Conservation (phyloP, 1,139 yeast species). For the Suhomyces taliae region DNA sequence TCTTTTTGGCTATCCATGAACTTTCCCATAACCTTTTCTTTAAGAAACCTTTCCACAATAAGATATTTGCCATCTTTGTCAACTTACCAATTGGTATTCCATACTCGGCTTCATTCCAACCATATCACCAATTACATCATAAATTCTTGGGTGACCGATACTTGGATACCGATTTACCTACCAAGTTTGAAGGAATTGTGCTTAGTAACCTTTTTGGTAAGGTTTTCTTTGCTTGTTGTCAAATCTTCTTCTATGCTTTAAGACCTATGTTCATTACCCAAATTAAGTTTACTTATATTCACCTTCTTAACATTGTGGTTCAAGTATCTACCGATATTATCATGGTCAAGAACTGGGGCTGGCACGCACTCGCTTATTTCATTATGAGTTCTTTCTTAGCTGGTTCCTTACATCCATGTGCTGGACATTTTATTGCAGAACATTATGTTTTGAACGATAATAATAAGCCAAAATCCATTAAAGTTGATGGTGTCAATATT, state of each 20-base stretch:
- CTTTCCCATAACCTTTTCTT: conserved; percentile 84
- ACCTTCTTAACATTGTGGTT: conserved; percentile 62
- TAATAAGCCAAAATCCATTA: conserved; percentile 42
- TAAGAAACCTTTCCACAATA: conserved; percentile 73
- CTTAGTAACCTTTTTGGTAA: conserved; percentile 80
- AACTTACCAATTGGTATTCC: conserved; percentile 90
- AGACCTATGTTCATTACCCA: conserved; percentile 86
- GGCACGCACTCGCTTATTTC: conserved; percentile 64
- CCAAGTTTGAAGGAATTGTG: conserved; percentile 68
- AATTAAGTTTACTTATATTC: conserved; percentile 72
- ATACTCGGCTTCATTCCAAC: conserved; percentile 86
- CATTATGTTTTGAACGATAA: conserved; percentile 72
- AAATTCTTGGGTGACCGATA: conserved; percentile 85
- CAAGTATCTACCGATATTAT: conserved; percentile 61
- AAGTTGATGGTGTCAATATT: conserved; percentile 24
- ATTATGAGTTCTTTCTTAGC: conserved; percentile 80
- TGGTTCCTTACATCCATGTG: conserved; percentile 90
- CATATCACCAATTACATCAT: conserved; percentile 90
- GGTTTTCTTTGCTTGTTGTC: conserved; percentile 88
- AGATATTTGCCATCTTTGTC: conserved; percentile 72
- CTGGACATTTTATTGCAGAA: conserved; percentile 94
- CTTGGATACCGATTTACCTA: conserved; percentile 87
- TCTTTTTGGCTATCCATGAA: conserved; percentile 87
- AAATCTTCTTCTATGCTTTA: conserved; percentile 82
- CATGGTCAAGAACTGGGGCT: conserved; percentile 61